Base-by-base conservation (phyloP, 768 basidiomycete species). In the Phlebiopsis flavidoalba region DNA sequence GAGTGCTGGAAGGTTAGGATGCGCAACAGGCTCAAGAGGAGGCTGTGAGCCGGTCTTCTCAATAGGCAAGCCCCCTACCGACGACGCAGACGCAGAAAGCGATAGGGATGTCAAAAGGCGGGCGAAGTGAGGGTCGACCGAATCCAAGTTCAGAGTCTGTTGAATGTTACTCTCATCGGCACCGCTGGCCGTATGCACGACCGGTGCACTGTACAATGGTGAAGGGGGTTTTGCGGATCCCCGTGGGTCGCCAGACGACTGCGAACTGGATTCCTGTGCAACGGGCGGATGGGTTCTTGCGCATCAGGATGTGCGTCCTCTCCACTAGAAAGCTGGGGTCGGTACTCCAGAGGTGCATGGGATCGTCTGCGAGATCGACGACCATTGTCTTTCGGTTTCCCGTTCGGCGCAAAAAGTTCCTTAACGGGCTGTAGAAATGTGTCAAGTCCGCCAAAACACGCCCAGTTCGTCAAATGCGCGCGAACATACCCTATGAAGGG, bases 401-500 rank as follows among this genome's bases (percentile, higher is more conserved):
- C 78, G 80, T 54, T 83, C 81, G n/a, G 53, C 83, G 80, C 58
- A 91, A 84, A 65, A 89, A 89, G 6, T 79, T 76, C 71, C 87
- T 91, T 69, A 92, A 68, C 52, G 81, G 76, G 31, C 87, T 31
- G 26, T 88, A 59, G n/a, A 35, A 48, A 17, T 43, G 8, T 43
- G 53, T 68, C 1, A 67, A 57, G 53, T 63, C 52, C 8, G 19
- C 35, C 26, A 19, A 17, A 19, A 53, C 33, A 36, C n/a, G n/a
- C n/a, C n/a, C 31, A 5, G 12, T n/a, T 8, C 19, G 15, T n/a
- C 35, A 52, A 53, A 31, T 3, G 26, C 6, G 26, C 26, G 6
- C 54, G 57, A 58, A 74, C 83, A 58, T 75, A 93, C 91, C 77
- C 81, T 65, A 99, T 93, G 76, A 98, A 97, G 4, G 96, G 95